Percentiles rank a stretch among this genome's conserved stretches.
Evolutionary conservation across 2,329 filamentous ascomycete genomes (phyloP).

Genomic region (Aschersonia sp.): DNA sequence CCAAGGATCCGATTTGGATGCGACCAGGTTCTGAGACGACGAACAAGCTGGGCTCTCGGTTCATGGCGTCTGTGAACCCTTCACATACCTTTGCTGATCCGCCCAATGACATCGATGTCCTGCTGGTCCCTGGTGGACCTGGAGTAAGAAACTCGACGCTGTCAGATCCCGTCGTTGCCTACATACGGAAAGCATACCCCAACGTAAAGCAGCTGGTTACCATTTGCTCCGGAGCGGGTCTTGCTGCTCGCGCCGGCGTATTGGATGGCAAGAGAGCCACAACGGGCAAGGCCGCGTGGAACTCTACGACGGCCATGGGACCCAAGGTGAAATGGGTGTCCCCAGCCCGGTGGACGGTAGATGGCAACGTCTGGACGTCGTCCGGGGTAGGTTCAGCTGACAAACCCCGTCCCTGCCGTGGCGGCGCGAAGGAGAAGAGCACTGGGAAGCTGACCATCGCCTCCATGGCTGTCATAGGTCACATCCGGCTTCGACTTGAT

Average conservation of each 20-base stretch:
- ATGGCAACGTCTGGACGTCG: slow-evolving; percentile 51
- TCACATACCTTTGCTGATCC: slow-evolving; percentile 36
- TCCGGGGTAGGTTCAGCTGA: slow-evolving; percentile 28
- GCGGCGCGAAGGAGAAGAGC: too few relatives aligned
- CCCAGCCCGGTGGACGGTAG: slow-evolving; percentile 46
- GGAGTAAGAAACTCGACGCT: slow-evolving; percentile 24
- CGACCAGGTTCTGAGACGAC: slow-evolving; percentile 8
- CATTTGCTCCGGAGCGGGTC: slow-evolving; percentile 48
- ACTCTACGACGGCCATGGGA: slow-evolving; percentile 26
- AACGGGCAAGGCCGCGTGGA: slow-evolving; percentile 47
- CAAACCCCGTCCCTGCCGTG: neutral
- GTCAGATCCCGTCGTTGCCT: slow-evolving; percentile 16
- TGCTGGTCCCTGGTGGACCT: slow-evolving; percentile 48
- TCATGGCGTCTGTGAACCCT: slow-evolving; percentile 19
- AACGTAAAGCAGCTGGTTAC: slow-evolving; percentile 43
- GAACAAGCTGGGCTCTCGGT: slow-evolving; percentile 10
- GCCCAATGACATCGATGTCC: slow-evolving; percentile 33
- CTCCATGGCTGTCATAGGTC: slow-evolving; percentile 1
- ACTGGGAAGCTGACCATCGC: neutral
- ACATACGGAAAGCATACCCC: slow-evolving; percentile 27
- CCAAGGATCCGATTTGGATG: slow-evolving; percentile 23
- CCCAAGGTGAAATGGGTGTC: slow-evolving; percentile 41
- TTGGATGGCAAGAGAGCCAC: slow-evolving; percentile 46
- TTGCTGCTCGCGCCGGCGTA: slow-evolving; percentile 42
- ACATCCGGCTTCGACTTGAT: slow-evolving; percentile 7